Conservation (phyloP, 2,329 filamentous ascomycete species). For the Exophiala lecanii-corni region DNA sequence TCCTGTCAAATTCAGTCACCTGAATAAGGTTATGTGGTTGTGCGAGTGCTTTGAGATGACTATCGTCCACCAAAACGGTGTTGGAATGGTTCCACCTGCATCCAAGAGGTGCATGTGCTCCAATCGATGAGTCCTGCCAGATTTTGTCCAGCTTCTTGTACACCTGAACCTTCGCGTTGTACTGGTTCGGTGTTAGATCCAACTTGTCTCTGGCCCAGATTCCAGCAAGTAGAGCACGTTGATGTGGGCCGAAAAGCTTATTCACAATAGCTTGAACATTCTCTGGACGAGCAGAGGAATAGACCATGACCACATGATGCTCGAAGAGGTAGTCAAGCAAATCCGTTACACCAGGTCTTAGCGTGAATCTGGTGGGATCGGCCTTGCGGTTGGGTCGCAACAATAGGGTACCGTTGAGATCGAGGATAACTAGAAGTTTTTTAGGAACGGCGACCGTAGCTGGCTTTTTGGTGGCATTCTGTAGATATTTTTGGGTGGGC, state of each 20-base stretch:
- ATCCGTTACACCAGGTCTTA: constrained; percentile 60
- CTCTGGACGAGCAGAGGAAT: constrained; percentile 74
- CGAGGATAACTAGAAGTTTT: constrained; percentile 75
- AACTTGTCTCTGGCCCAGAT: constrained; percentile 77
- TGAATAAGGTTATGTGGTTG: constrained; percentile 81
- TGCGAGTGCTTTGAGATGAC: constrained; percentile 68
- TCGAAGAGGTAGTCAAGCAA: constrained; percentile 73
- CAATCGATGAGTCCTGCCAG: constrained; percentile 55
- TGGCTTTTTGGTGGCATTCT: constrained; percentile 46
- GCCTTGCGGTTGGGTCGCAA: constrained; percentile 55
- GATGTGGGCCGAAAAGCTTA: constrained; percentile 54
- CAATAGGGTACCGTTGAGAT: constrained; percentile 89
- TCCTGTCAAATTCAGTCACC: constrained; percentile 67
- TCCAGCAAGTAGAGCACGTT: constrained; percentile 57
- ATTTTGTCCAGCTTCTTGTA: constrained; percentile 78
- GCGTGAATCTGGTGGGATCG: constrained; percentile 52
- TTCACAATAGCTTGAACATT: constrained; percentile 68
- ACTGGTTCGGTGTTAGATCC: constrained; percentile 61
- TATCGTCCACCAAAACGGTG: constrained; percentile 87
- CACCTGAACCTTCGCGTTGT: constrained; percentile 68
- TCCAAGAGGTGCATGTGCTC: constrained; percentile 36
- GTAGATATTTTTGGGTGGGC: constrained; percentile 59
- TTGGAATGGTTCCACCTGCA: constrained; percentile 71
- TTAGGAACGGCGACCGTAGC: constrained; percentile 45
- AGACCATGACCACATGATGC: constrained; percentile 77